Percentiles rank a stretch among this genome's conserved stretches.
Evolutionary conservation across 116 monocot genomes (phyloP).

Genomic region (Zostera marina): DNA sequence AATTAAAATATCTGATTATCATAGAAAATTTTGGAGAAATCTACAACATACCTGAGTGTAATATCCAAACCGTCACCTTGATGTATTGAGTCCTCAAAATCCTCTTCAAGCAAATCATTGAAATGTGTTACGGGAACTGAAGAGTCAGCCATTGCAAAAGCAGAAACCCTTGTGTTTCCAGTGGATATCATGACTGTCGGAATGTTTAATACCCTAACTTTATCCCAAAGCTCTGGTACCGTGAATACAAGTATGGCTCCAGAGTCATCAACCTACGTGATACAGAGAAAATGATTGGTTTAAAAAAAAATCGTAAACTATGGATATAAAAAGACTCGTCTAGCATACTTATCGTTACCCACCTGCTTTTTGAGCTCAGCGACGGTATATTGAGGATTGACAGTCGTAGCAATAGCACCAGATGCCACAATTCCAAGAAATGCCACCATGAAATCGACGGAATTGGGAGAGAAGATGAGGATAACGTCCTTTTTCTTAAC

Average conservation of each 20-base stretch:
- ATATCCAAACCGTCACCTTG: too few relatives aligned
- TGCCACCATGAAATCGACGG: constrained; percentile 23
- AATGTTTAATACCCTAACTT: not conserved
- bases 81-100: too few relatives aligned
- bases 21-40: not conserved
- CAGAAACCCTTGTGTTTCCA: not conserved
- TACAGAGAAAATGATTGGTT: not conserved
- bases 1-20: not conserved
- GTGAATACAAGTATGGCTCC: constrained; percentile 5
- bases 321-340: not conserved
- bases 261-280: constrained; percentile 2
- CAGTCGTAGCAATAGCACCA: constrained; percentile 47
- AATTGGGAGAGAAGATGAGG: constrained; percentile 54
- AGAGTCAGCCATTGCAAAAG: not conserved
- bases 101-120: constrained; percentile 1
- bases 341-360: too few relatives aligned
- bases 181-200: constrained; percentile 1
- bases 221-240: not conserved
- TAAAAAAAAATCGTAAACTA: not conserved
- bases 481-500: constrained; percentile 25
- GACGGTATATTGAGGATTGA: constrained; percentile 50
- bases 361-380: constrained; percentile 61
- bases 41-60: too few relatives aligned
- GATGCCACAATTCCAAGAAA: constrained; percentile 28
- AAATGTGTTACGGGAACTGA: not conserved